phyloP scores from a whole-genome alignment of 768 basidiomycete genomes.

The Naganishia onofrii region DNA sequence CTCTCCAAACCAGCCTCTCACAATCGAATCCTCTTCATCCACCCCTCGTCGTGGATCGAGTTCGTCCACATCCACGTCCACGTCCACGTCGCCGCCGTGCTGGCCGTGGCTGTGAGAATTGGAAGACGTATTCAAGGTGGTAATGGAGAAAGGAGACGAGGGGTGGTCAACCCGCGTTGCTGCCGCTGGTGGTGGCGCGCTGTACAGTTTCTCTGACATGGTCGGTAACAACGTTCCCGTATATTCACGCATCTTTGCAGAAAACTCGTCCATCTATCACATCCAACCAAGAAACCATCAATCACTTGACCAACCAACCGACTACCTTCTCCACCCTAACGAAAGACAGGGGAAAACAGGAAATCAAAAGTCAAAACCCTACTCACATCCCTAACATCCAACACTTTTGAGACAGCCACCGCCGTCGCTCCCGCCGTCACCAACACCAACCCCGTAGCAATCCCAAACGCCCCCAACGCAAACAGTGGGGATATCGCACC shows the following conservation, averaged over 20 bases:
- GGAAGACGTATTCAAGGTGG: too few species aligned
- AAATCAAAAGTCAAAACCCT: neutral
- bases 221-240: neutral
- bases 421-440: constrained; percentile 2
- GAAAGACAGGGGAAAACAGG: too few species aligned
- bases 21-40: constrained; percentile 12
- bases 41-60: neutral
- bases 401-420: neutral
- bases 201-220: neutral
- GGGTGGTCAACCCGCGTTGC: neutral
- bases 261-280: constrained; percentile 23
- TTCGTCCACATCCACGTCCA: neutral
- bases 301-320: too few species aligned
- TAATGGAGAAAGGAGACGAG: too few species aligned
- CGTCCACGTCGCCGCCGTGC: neutral
- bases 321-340: too few species aligned
- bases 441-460: constrained; percentile 9
- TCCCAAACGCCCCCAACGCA: constrained; percentile 19
- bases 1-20: constrained; percentile 15
- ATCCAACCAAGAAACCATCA: too few species aligned
- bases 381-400: constrained; percentile 25
- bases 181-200: too few species aligned
- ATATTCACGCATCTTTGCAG: constrained; percentile 7
- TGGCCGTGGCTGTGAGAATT: too few species aligned
- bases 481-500: constrained; percentile 23